A percentile compares a stretch with the other conserved stretches of the same genome.
phyloP scores from a whole-genome alignment of 2,329 filamentous ascomycete genomes.

The Rhynchosporium graminicola region DNA sequence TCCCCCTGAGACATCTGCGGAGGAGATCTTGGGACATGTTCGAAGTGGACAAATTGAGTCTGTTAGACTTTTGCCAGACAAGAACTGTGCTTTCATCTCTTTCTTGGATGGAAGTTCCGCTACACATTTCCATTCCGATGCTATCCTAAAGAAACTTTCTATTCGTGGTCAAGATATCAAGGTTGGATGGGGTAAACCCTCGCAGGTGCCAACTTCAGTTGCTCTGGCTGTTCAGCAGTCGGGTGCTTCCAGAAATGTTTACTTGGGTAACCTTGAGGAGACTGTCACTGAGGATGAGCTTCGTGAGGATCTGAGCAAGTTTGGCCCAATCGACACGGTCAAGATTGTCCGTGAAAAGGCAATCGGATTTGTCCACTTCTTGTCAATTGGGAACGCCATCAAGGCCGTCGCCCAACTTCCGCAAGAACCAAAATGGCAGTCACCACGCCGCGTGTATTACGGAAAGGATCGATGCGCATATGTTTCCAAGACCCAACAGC shows the following conservation, averaged over 20 bases:
- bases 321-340: slow-evolving; percentile 93
- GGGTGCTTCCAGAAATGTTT: slow-evolving; percentile 94
- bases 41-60: slow-evolving; percentile 98
- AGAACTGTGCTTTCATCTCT: slow-evolving; percentile 99
- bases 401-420: slow-evolving; percentile 96
- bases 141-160: slow-evolving; percentile 98
- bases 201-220: slow-evolving; percentile 95
- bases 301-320: slow-evolving; percentile 92
- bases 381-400: slow-evolving; percentile 97
- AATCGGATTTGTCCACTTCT: slow-evolving; percentile 96
- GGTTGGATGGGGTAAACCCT: slow-evolving; percentile 98
- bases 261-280: slow-evolving; percentile 89
- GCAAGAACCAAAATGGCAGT: slow-evolving; percentile 95
- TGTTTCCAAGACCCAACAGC: slow-evolving; percentile 98
- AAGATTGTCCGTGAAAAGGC: slow-evolving; percentile 98
- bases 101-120: slow-evolving; percentile 97
- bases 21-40: slow-evolving; percentile 95
- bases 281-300: slow-evolving; percentile 90
- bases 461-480: slow-evolving; percentile 98
- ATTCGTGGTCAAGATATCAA: slow-evolving; percentile 99
- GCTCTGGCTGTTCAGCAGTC: slow-evolving; percentile 97
- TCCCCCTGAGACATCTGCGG: slow-evolving; percentile 92
- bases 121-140: slow-evolving; percentile 98
- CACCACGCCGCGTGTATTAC: slow-evolving; percentile 94
- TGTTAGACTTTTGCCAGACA: slow-evolving; percentile 93